Percentiles rank a stretch among this genome's conserved stretches.
Evolutionary conservation across 768 basidiomycete genomes (phyloP).

Genomic region (Calocybe cyanea): DNA sequence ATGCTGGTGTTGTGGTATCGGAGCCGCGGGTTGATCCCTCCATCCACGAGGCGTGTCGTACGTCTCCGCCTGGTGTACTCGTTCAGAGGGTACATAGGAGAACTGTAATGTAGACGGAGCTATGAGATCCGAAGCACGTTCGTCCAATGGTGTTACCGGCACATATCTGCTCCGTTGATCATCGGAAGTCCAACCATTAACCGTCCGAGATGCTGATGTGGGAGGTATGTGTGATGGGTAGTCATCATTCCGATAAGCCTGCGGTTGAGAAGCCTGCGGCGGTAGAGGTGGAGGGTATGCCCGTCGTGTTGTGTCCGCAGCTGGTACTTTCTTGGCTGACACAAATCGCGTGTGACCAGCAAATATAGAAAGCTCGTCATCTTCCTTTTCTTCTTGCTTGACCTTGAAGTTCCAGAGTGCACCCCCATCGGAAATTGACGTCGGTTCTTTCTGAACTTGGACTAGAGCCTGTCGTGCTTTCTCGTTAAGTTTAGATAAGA

Average conservation of each 20-base stretch:
- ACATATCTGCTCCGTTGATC: neutral
- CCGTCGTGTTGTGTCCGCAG: constrained; percentile 1
- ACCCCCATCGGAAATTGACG: constrained; percentile 26
- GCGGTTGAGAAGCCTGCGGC: neutral
- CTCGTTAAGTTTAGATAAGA: constrained; percentile 56
- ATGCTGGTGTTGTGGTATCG: constrained; percentile 11
- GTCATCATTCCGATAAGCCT: constrained; percentile 6
- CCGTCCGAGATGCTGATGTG: neutral
- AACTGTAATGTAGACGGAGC: neutral
- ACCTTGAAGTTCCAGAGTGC: constrained; percentile 49
- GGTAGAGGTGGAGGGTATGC: constrained; percentile 1
- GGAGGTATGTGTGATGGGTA: constrained; percentile 11
- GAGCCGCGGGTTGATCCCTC: neutral
- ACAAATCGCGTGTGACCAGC: constrained; percentile 65
- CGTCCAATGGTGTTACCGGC: constrained; percentile 1
- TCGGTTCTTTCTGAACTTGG: constrained; percentile 34
- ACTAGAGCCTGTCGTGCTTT: constrained; percentile 61
- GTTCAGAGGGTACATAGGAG: constrained; percentile 19
- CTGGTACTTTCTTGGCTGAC: constrained; percentile 34
- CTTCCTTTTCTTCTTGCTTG: constrained; percentile 45
- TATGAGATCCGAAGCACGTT: constrained; percentile 4
- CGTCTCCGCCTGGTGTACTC: constrained; percentile 11
- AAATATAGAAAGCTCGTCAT: constrained; percentile 68
- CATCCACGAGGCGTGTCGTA: neutral
- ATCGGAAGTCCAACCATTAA: constrained; percentile 5